These are phyloP conservation scores for Lithocarpus polystachyus DNA, from an alignment of 306 rosid genomes.

Conservation along the genomic window DNA sequence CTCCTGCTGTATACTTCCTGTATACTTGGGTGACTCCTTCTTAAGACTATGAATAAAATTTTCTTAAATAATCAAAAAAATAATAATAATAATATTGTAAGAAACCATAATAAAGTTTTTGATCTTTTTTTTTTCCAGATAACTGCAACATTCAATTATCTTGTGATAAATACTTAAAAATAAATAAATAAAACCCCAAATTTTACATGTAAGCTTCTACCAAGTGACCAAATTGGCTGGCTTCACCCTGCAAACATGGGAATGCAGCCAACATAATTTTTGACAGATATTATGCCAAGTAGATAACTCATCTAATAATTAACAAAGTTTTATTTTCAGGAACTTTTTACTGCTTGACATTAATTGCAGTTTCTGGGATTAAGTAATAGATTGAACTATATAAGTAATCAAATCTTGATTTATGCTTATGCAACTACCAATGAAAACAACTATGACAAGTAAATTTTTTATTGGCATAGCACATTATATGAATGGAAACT, in stretches of 20 bases:
- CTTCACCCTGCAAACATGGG: background rate
- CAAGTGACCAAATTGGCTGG: background rate
- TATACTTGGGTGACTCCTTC: too few species aligned
- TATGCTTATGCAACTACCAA: background rate
- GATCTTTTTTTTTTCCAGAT: too few species aligned
- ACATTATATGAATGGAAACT: background rate
- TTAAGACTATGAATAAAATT: too few species aligned
- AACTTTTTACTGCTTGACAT: background rate
- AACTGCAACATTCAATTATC: too few species aligned
- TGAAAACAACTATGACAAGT: background rate
- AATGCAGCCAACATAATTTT: background rate
- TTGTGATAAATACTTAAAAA: too few species aligned
- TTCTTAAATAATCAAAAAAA: too few species aligned
- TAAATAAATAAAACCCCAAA: too few species aligned
- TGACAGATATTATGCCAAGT: too few species aligned
- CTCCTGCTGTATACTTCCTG: too few species aligned
- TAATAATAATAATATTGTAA: too few species aligned
- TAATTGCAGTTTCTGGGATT: background rate
- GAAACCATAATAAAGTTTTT: too few species aligned
- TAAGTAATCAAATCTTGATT: background rate
- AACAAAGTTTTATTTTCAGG: background rate
- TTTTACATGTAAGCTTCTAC: background rate
- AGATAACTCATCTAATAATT: background rate
- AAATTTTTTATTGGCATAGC: too few species aligned
- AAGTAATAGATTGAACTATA: background rate